These are phyloP conservation scores for Fraxinus xanthoxyloides DNA, from an alignment of 305 asterid species.

Conservation along the genomic window DNA sequence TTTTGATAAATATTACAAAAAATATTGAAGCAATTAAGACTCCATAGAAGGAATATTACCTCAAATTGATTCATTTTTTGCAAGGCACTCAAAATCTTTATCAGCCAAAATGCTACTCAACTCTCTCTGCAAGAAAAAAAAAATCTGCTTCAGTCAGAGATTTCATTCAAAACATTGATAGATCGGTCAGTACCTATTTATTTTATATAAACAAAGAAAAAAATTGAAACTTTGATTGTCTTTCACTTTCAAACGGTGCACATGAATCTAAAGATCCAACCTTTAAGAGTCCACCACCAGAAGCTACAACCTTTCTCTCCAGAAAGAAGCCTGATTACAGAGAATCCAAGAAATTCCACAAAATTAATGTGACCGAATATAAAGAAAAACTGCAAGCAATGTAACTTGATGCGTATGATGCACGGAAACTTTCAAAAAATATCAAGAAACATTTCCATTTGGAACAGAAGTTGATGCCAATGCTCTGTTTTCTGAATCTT, in stretches of 20 bases:
- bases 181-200: conserved; percentile 1
- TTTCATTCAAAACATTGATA: conserved; percentile 24
- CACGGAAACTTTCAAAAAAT: background rate
- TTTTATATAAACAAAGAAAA: background rate
- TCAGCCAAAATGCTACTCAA: conserved; percentile 25
- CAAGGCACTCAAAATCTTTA: conserved; percentile 47
- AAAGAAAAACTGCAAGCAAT: background rate
- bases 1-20: conserved; percentile 2
- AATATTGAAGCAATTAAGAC: background rate
- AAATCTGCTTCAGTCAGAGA: conserved; percentile 17
- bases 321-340: conserved; percentile 27
- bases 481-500: conserved; percentile 1
- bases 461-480: conserved; percentile 4
- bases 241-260: background rate
- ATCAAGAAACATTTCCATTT: background rate
- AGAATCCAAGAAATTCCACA: background rate
- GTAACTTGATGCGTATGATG: background rate
- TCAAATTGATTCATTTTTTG: conserved; percentile 49
- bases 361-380: background rate
- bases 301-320: conserved; percentile 24
- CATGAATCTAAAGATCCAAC: conserved; percentile 29
- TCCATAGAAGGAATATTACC: conserved; percentile 26
- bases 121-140: conserved; percentile 51
- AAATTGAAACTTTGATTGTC: background rate
- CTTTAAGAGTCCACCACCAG: conserved; percentile 31